Percentiles rank a stretch among this genome's conserved stretches.
Conservation (phyloP, 768 basidiomycete genomes). For the Hydnum rufescens region DNA sequence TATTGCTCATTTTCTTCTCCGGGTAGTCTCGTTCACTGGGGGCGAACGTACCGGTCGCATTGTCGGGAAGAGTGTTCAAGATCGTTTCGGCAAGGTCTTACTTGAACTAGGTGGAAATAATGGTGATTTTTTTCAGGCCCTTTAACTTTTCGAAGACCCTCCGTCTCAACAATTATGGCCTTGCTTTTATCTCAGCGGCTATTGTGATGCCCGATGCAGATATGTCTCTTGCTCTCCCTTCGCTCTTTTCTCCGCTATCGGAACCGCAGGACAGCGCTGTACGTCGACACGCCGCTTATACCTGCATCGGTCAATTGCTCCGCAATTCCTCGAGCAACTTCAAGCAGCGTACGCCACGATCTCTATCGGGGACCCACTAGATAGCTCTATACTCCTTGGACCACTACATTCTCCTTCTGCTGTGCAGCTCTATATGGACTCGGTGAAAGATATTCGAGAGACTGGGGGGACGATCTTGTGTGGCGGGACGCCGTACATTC, state of each 20-base stretch:
- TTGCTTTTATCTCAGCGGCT: too few relatives aligned
- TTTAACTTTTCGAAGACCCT: neutral
- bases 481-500: conserved; percentile 31
- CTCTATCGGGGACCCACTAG: conserved; percentile 72
- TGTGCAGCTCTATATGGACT: conserved; percentile 39
- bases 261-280: conserved; percentile 50
- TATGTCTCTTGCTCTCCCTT: conserved; percentile 71
- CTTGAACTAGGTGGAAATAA: conserved; percentile 94
- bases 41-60: conserved; percentile 71
- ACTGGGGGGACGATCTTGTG: conserved; percentile 58
- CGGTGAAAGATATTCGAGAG: conserved; percentile 39
- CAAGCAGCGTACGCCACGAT: conserved; percentile 51
- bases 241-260: conserved; percentile 86
- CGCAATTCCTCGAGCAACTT: conserved; percentile 55
- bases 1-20: too few relatives aligned
- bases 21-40: conserved; percentile 96
- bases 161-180: too few relatives aligned
- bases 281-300: conserved; percentile 84
- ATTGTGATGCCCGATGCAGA: conserved; percentile 91
- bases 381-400: conserved; percentile 52
- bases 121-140: conserved; percentile 25
- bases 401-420: conserved; percentile 63
- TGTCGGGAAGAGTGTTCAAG: conserved; percentile 76
- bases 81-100: conserved; percentile 74
- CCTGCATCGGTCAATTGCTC: conserved; percentile 63